Base-by-base conservation (phyloP, 169 alveolate species). In the Babesia divergens region DNA sequence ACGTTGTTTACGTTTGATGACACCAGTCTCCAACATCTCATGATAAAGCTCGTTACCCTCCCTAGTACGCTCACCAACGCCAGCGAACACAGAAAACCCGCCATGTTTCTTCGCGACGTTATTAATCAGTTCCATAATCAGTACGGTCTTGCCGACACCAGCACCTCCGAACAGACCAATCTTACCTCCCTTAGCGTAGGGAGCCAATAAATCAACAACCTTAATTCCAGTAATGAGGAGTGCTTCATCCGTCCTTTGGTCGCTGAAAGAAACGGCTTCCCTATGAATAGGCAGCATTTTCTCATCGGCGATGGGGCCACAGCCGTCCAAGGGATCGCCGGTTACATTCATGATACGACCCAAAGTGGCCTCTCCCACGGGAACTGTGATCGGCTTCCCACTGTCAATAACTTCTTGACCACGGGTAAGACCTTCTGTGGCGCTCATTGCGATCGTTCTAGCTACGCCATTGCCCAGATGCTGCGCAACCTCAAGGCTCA, bases 101-200 rank as follows among this genome's bases (percentile, higher is more conserved):
- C 99, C 99, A 83, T 96, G 98, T 72, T 94, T 94, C 83, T 93
- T 93, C 60, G 99, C 98, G 34, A 97, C 98, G 87, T 97, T 97
- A 86, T 96, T 96, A 67, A 96, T 97, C 66, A 97, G 94, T 77
- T 96, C 99, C 98, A 95, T 94, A 82, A 97, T 97, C 31, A 97
- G 87, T 77, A 97, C 99, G 13, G 99, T 97, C 89, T 97, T 97
- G 9, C 99, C 99, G 54, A 97, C 99, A n/a, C 99, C 99, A 13
- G 99, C 99, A 42, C 99, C 99, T 3, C 99, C 99, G 84, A 97
- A 97, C 26, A 97, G 92, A 56, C 99, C 99, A 56, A 97, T 94
- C 91, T 97, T 97, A 16, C 99, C 99, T 37, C 99, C 99, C 91
- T 94, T 95, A 29, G 98, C 97, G 84, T 95, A 96, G 56, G 99